Base-by-base conservation (phyloP, 495 filamentous ascomycete genomes). In the Aspergillus nanangensis region DNA sequence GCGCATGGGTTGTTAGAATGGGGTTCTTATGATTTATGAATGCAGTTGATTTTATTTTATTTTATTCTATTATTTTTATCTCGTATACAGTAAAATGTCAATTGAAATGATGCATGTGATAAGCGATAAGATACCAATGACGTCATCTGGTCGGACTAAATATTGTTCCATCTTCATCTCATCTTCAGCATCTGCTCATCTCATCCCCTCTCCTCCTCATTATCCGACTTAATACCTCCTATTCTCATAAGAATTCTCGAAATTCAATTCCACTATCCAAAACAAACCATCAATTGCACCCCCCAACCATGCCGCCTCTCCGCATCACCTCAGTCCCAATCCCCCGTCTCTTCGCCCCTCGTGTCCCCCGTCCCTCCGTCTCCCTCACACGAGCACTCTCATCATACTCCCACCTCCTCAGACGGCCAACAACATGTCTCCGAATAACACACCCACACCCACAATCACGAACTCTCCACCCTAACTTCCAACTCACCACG, bases 1-100 rank as follows among this genome's bases (percentile, higher is more conserved):
- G 78, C 72, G 71, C 60, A 69, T 47, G 48, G 43, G 37, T 3
- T 32, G 38, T 23, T 57, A 45, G 41, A 27, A 21, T 19, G 10
- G 32, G 32, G 15, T 36, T 5, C 5, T 29, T 14, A n/a, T 14
- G 17, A 14, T 14, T 7, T 15, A 29, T 29, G 25, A 29, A 29
- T 29, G 5, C 5, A 1, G n/a, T 36, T 36, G 11, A 44, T 38
- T 38, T 29, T 29, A 10, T 19, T 32, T 17, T 31, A 8, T 24
- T 24, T 27, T 41, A 29, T 5, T 29, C 25, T 29, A 13, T 9
- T 15, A 18, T 38, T 15, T 38, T 3, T 8, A 1, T 32, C 14
- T 4, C 10, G 2, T 17, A 14, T 1, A 11, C 29, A 2, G 29
- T 32, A 1, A 11, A 14, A 11, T 14, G 10, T 2, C 14, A 32